Conservation (phyloP, 306 rosid genomes). For the Vigna angularis region DNA sequence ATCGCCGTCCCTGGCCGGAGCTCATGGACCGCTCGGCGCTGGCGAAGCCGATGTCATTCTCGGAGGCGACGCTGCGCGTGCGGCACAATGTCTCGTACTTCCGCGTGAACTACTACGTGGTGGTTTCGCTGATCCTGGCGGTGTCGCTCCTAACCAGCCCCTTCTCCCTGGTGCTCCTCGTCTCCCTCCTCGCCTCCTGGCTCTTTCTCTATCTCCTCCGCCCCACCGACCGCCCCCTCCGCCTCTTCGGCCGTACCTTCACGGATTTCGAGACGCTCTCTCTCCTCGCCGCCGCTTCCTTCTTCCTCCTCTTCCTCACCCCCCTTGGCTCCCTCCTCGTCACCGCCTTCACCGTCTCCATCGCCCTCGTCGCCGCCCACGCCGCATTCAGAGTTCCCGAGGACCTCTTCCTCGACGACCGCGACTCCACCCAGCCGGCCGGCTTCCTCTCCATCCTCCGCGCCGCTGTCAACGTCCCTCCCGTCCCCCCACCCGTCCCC, state of each 20-base stretch:
- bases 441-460: conserved; percentile 8
- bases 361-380: not conserved
- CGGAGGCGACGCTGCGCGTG: not conserved
- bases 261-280: conserved; percentile 23
- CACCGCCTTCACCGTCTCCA: not conserved
- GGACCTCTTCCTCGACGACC: conserved; percentile 15
- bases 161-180: not conserved
- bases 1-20: not conserved
- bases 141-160: not conserved
- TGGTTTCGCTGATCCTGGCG: not conserved
- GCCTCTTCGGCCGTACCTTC: conserved; percentile 10
- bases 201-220: conserved; percentile 20
- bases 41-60: not conserved
- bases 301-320: not conserved
- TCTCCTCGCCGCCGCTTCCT: not conserved
- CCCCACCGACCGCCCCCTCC: not conserved
- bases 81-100: conserved; percentile 1
- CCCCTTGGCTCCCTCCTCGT: conserved; percentile 14
- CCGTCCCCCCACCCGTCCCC: not conserved
- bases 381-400: conserved; percentile 18
- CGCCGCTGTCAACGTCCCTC: conserved; percentile 11
- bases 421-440: not conserved
- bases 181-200: not conserved
- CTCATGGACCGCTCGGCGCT: not conserved
- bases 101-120: conserved; percentile 18